Evolutionary conservation across 192 early-diverging fungal genomes (phyloP), one percentile per base, ranked within the genome.

Genomic region (Anaeromyces robustus): DNA sequence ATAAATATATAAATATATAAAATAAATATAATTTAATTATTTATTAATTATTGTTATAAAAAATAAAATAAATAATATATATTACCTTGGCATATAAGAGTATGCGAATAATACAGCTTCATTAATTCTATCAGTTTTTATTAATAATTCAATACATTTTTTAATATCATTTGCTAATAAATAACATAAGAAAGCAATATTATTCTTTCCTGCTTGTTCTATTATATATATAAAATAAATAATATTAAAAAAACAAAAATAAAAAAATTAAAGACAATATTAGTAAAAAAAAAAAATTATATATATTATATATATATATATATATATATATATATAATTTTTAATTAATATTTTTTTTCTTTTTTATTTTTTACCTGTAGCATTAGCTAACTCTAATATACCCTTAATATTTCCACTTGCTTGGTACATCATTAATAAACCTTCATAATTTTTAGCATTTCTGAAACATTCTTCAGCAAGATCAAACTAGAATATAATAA

Each of bases 71-170:
- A 14, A 22, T 52, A 52, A 52, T 22, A 52, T 22, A 18, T 87
- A 82, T 30, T 86, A 82, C 31, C 83, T 89, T 18, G 98, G 98
- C 77, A 92, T 83, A 83, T 97, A 95, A 1, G 98, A 92, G 43
- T 94, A 89, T 4, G 96, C 96, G 85, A 98, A 91, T 85, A 97
- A 89, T 30, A 97, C 96, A 2, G 98, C 98, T 84, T 99, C 98
- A 13, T 96, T 93, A 32, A 96, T 88, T 77, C 98, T 94, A 32
- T 95, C 92, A 30, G 95, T 95, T 79, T 91, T 87, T 78, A 95
- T 86, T 77, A 99, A 86, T 29, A 98, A 86, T 22, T 94, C 94
- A 77, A 97, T 91, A 81, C 95, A 95, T 52, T 94, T 89, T 80
- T 95, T 91, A 29, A 93, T 83, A 39, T 93, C 88, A 77, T 92